Evolutionary conservation across 768 basidiomycete genomes (phyloP).

Genomic region (Hericium erinaceus): DNA sequence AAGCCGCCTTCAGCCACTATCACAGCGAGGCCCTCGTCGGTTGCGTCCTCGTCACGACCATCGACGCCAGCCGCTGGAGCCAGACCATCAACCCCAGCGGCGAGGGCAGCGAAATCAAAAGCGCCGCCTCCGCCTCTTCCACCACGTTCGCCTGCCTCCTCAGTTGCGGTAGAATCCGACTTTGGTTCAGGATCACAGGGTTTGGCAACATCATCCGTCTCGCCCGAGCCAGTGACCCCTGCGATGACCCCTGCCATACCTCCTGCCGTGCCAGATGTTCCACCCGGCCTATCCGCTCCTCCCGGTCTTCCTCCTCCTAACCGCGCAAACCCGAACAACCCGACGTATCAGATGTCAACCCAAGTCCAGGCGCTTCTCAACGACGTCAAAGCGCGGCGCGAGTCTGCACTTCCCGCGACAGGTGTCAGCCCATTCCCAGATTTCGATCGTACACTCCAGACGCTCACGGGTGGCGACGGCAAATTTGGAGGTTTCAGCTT

Average conservation of each 20-base stretch:
- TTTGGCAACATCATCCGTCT: constrained; percentile 7
- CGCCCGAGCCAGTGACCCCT: constrained; percentile 37
- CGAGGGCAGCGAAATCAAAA: constrained; percentile 3
- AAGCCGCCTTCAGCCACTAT: constrained; percentile 19
- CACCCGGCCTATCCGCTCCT: constrained; percentile 57
- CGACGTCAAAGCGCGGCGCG: constrained; percentile 70
- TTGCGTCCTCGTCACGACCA: constrained; percentile 47
- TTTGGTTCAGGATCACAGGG: constrained; percentile 17
- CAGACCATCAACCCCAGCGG: neutral
- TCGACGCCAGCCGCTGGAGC: constrained; percentile 35
- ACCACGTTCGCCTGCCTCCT: constrained; percentile 18
- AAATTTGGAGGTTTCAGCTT: constrained; percentile 73
- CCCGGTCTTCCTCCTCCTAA: constrained; percentile 35
- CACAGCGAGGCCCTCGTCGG: constrained; percentile 32
- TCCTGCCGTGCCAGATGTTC: constrained; percentile 42
- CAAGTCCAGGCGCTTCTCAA: constrained; percentile 79
- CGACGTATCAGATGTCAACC: constrained; percentile 76
- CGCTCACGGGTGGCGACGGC: constrained; percentile 52
- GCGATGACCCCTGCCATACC: constrained; percentile 36
- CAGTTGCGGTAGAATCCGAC: constrained; percentile 18
- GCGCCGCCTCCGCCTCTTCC: constrained; percentile 6
- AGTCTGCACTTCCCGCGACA: constrained; percentile 35
- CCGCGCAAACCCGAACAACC: constrained; percentile 31
- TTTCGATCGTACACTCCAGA: constrained; percentile 75
- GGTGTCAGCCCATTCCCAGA: constrained; percentile 74